Base-by-base conservation (phyloP, 2,329 filamentous ascomycete species). In the Dryadomyces quercivorus region DNA sequence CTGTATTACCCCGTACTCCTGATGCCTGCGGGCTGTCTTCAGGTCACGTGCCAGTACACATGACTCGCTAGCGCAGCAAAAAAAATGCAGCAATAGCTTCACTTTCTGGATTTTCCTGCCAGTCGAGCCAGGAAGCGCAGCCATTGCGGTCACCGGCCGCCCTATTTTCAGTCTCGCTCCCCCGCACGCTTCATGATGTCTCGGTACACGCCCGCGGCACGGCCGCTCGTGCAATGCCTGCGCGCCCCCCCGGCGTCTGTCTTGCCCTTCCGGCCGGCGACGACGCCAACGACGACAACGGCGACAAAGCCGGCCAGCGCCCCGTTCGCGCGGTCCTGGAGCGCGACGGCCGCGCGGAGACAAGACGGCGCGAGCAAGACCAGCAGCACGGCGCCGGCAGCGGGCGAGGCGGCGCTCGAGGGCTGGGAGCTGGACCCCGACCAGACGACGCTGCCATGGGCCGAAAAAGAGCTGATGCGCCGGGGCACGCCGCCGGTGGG, bases 401-500 rank as follows among this genome's bases (percentile, higher is more conserved):
- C 48, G n/a, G 16, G 46, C 9, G 45, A 40, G 9, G 26, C 42
- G 40, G 59, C 62, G 36, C 60, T 72, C 56, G 66, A 66, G 54
- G 67, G 70, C 36, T 66, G 70, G 59, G 70, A 76, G 61, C 70
- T 81, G 61, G 80, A 89, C 65, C 86, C 84, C n/a, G 74, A 79
- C 58, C 82, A 80, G n/a, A 85, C 87, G 26, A 76, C 80, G 46
- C 81, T 75, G 50, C 75, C 72, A 49, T 76, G 75, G 66, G 75
- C 82, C 56, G 86, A 93, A 70, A 76, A 78, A 59, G 77, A 76
- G 58, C 74, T 95, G 53, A 73, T 90, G 64, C 80, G 80, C 65
- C 72, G 78, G 60, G 85, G 87, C 54, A 76, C 82, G 47, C 76
- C 80, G 58, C 89, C 88, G 52, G 75, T 95, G 63, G 91, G 91